Base-by-base conservation (phyloP, 2,329 filamentous ascomycete genomes). In the Biscogniauxia mediterranea region DNA sequence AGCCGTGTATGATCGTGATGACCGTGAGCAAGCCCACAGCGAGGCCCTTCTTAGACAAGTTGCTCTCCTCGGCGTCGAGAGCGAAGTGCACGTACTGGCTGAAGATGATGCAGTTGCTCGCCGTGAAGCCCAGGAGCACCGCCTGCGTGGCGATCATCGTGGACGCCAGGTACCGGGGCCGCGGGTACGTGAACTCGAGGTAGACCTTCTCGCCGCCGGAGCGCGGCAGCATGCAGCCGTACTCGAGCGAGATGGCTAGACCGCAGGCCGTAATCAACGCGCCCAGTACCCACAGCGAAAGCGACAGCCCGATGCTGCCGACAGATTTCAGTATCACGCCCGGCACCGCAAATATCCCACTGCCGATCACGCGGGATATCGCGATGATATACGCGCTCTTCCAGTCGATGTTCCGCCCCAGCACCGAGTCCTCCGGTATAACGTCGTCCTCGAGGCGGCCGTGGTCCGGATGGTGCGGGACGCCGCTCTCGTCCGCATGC, bases 121-220 rank as follows among this genome's bases (percentile, higher is more conserved):
- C 86, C 0, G 88, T 89, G 60, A 90, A 90, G 0, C 87, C 86
- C 0, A 91, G 75, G 0, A 90, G 70, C 0, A 90, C 81, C 0
- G 84, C 86, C 58, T 90, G 84, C 1, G 87, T 80, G 0, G 87
- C 86, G 13, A 90, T 78, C 17, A 91, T 70, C 0, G 85, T 87
- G 2, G 87, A 87, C 0, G 86, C 85, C 2, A 91, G 78, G 63
- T 89, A 87, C 5, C 82, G 80, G 1, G 89, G 89, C 32, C 79
- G 78, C 1, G 83, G 81, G 70, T 89, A 91, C 0, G 86, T 86
- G 71, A 87, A 89, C 72, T 91, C 88, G 52, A 91, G 81, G 69
- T 90, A 91, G 6, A 90, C 86, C 74, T 91, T 91, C 25, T 84
- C 79, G 23, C 88, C 89, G 6, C 89, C 89, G 0, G 85, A 89